Evolutionary conservation across 1,139 yeast genomes (phyloP).

Genomic region (Suhomyces terraborum): DNA sequence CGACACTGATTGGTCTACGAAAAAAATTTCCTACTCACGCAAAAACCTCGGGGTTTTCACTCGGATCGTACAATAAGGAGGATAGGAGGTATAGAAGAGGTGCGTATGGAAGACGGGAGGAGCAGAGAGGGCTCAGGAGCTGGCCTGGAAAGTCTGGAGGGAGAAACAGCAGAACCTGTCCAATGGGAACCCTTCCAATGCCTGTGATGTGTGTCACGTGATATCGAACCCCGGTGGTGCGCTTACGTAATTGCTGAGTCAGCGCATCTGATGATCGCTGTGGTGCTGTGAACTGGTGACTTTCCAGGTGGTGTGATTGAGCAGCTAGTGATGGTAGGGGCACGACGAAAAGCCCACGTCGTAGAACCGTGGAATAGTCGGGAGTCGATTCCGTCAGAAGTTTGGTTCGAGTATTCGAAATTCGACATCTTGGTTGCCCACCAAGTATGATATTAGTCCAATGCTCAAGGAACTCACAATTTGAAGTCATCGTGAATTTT

Average conservation of each 20-base stretch:
- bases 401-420: too few relatives aligned
- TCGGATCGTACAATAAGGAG: conserved; percentile 12
- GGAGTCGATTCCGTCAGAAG: too few relatives aligned
- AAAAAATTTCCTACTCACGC: conserved; percentile 13
- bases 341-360: not conserved
- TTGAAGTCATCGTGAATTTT: too few relatives aligned
- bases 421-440: too few relatives aligned
- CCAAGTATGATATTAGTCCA: too few relatives aligned
- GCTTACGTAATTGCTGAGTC: not conserved
- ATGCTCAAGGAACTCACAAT: too few relatives aligned
- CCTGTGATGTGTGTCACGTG: not conserved
- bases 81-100: not conserved
- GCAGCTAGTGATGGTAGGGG: not conserved
- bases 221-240: too few relatives aligned
- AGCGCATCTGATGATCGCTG: not conserved
- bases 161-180: not conserved
- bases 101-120: not conserved
- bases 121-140: too few relatives aligned
- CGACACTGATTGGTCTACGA: conserved; percentile 14
- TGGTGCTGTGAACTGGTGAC: too few relatives aligned
- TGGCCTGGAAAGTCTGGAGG: too few relatives aligned
- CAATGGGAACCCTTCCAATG: conserved; percentile 1
- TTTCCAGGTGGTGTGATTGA: too few relatives aligned
- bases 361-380: too few relatives aligned
- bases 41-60: conserved; percentile 5